phyloP scores from a whole-genome alignment of 1,284 basidiomycete genomes.

The Ustilago vetiveriae region DNA sequence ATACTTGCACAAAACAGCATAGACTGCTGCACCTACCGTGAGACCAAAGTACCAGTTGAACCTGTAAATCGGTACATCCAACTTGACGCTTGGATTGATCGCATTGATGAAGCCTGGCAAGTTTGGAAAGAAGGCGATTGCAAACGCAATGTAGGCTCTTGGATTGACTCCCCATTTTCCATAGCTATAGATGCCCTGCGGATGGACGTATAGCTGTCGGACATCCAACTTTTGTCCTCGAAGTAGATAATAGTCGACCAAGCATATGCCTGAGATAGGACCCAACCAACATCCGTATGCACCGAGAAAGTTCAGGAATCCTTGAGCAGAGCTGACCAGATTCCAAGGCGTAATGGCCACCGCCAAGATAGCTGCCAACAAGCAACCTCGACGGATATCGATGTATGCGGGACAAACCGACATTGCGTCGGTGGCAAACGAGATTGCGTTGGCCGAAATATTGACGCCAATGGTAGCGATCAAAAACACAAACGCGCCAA shows the following conservation, averaged over 20 bases:
- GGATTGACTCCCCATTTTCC: conserved; percentile 15
- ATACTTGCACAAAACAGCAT: conserved; percentile 19
- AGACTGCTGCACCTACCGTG: conserved; percentile 9
- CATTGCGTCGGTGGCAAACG: conserved; percentile 35
- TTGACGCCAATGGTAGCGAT: conserved; percentile 32
- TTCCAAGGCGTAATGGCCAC: conserved; percentile 29
- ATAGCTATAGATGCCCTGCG: conserved; percentile 25
- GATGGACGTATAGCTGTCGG: conserved; percentile 29
- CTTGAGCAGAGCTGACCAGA: conserved; percentile 17
- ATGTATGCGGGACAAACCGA: conserved; percentile 17
- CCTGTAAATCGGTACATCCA: conserved; percentile 26
- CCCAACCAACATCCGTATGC: conserved; percentile 31
- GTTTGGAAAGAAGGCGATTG: conserved; percentile 24
- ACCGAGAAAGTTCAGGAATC: conserved; percentile 35
- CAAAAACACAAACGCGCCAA: conserved; percentile 24
- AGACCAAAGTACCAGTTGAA: conserved; percentile 41
- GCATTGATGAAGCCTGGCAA: conserved; percentile 37
- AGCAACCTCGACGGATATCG: conserved; percentile 17
- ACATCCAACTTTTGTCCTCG: conserved; percentile 16
- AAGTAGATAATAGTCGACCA: conserved; percentile 28
- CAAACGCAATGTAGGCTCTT: conserved; percentile 29
- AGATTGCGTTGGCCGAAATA: conserved; percentile 23
- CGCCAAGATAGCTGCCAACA: conserved; percentile 14
- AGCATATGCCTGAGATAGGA: conserved; percentile 17
- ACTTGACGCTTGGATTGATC: conserved; percentile 19